Conservation (phyloP, 129 eudicot species). For the carrot (Daucus carota) region DH1_v3.0 NC_030386.2:31745001-31745500, state of each 20-base stretch:
- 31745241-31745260: conserved; percentile 1
- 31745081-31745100: conserved; percentile 45
- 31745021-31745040: neutral
- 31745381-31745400: conserved; percentile 21
- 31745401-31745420: too few relatives aligned
- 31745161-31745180: conserved; percentile 96
- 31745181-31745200: conserved; percentile 84
- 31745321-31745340: conserved; percentile 95
- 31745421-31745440: conserved; percentile 9
- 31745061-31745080: neutral
- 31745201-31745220: conserved; percentile 11
- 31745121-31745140: conserved; percentile 94
- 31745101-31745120: conserved; percentile 92
- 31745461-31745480: conserved; percentile 1
- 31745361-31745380: conserved; percentile 87
- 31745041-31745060: neutral
- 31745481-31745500: conserved; percentile 93
- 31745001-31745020: neutral
- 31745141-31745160: conserved; percentile 90
- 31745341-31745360: conserved; percentile 90
- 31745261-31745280: conserved; percentile 12
- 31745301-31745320: conserved; percentile 52
- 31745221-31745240: neutral
- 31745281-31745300: neutral
- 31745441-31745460: conserved; percentile 3